These are phyloP conservation scores for Fomitopsis betulina DNA, from an alignment of 1,284 basidiomycete genomes.

Conservation along the genomic window DNA sequence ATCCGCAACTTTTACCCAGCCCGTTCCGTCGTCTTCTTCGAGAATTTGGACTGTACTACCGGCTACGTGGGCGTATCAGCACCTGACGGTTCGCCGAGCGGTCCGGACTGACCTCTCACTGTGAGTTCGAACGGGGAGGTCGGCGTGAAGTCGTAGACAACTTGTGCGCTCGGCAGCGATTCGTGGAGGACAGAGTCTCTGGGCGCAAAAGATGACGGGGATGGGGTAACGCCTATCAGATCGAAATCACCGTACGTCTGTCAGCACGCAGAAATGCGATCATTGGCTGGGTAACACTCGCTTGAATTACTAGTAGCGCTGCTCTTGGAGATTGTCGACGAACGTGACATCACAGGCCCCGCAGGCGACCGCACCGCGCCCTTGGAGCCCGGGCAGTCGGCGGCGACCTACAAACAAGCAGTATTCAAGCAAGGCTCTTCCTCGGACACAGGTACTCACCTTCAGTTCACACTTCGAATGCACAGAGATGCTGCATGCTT, in stretches of 20 bases:
- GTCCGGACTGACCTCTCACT: constrained; percentile 46
- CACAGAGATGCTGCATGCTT: constrained; percentile 72
- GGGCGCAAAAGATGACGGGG: constrained; percentile 52
- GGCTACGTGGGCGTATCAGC: neutral
- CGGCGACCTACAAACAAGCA: constrained; percentile 55
- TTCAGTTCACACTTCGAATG: constrained; percentile 83
- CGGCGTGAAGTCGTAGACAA: constrained; percentile 68
- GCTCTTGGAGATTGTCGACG: constrained; percentile 28
- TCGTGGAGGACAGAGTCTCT: constrained; percentile 39
- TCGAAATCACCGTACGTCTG: neutral
- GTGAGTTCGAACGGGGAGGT: constrained; percentile 73
- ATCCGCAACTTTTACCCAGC: constrained; percentile 78
- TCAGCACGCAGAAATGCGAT: constrained; percentile 10
- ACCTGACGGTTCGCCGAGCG: neutral
- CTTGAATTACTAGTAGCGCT: constrained; percentile 22
- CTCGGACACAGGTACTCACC: constrained; percentile 34
- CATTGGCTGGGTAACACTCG: constrained; percentile 12
- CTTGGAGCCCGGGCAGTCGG: constrained; percentile 50
- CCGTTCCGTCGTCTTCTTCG: constrained; percentile 77
- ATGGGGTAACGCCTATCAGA: constrained; percentile 27
- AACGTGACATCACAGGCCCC: constrained; percentile 22
- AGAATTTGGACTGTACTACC: constrained; percentile 56
- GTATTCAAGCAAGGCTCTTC: neutral
- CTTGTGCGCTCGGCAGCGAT: constrained; percentile 42
- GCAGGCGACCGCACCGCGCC: constrained; percentile 21